Evolutionary conservation across 2,329 filamentous ascomycete species (phyloP).

Genomic region (Trichophyton benhamiae): DNA sequence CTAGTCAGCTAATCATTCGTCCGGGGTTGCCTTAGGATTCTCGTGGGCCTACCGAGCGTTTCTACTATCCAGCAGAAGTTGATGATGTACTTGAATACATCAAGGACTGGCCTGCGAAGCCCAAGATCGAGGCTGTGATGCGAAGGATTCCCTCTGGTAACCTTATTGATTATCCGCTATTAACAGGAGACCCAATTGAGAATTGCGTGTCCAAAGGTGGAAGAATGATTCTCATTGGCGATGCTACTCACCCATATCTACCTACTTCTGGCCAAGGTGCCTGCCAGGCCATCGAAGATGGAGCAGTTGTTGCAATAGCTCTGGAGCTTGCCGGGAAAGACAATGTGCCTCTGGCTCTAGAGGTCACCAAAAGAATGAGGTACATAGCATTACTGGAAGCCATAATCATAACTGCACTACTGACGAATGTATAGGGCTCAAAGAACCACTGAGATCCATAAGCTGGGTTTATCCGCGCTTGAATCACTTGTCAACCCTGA

Average conservation of each 20-base stretch:
- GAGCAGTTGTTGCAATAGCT: conserved; percentile 37
- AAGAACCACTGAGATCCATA: background rate
- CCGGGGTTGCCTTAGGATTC: background rate
- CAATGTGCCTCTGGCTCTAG: conserved; percentile 4
- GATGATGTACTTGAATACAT: conserved; percentile 3
- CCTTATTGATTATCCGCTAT: background rate
- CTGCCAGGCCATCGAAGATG: conserved; percentile 50
- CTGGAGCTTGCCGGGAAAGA: conserved; percentile 7
- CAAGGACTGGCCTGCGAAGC: background rate
- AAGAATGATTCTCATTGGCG: conserved; percentile 33
- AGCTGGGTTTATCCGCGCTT: background rate
- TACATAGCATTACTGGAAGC: background rate
- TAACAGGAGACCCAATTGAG: background rate
- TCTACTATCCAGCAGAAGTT: background rate
- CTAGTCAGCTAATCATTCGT: background rate
- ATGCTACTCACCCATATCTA: conserved; percentile 46
- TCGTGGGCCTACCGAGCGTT: background rate
- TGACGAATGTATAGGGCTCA: background rate
- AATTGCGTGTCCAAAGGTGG: conserved; percentile 5
- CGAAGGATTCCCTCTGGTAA: background rate
- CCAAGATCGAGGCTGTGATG: background rate
- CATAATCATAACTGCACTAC: background rate
- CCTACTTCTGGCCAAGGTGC: conserved; percentile 49
- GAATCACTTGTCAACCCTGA: background rate
- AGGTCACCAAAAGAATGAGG: conserved; percentile 6